A percentile compares a stretch with the other conserved stretches of the same genome.
Evolutionary conservation across 352 stramenopile species (phyloP).

Genomic region (Pythium phragmiticola): DNA sequence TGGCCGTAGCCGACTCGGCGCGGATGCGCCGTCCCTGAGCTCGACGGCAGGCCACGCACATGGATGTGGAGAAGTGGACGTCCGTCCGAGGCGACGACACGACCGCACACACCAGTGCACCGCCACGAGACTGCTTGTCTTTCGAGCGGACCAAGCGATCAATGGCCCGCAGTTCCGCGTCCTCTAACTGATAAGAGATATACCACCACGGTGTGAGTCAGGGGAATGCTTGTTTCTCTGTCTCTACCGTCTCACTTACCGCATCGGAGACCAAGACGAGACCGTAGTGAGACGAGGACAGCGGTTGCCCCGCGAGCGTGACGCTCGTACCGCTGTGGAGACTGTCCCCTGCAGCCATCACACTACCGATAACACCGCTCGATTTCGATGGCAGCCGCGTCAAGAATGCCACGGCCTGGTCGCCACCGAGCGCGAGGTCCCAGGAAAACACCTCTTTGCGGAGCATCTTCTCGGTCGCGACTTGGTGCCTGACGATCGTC

Average conservation of each 20-base stretch:
- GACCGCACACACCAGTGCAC: slow-evolving; percentile 50
- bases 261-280: slow-evolving; percentile 60
- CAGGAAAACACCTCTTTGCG: slow-evolving; percentile 65
- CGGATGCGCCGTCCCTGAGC: slow-evolving; percentile 55
- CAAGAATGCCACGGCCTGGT: slow-evolving; percentile 54
- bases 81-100: slow-evolving; percentile 36
- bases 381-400: slow-evolving; percentile 31
- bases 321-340: slow-evolving; percentile 4
- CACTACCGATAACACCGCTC: not conserved
- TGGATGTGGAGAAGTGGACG: slow-evolving; percentile 44
- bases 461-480: slow-evolving; percentile 57
- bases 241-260: slow-evolving; percentile 18
- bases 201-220: no score
- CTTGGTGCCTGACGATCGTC: slow-evolving; percentile 50
- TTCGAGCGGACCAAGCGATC: slow-evolving; percentile 49
- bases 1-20: slow-evolving; percentile 20
- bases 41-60: slow-evolving; percentile 49
- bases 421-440: slow-evolving; percentile 59
- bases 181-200: slow-evolving; percentile 36
- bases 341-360: not conserved
- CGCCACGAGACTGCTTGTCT: slow-evolving; percentile 23
- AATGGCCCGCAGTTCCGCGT: slow-evolving; percentile 48
- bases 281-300: slow-evolving; percentile 33
- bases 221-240: not conserved
- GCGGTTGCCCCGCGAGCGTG: not conserved